These are phyloP conservation scores for Halenospora varia DNA, from an alignment of 495 filamentous ascomycete species.

Conservation along the genomic window DNA sequence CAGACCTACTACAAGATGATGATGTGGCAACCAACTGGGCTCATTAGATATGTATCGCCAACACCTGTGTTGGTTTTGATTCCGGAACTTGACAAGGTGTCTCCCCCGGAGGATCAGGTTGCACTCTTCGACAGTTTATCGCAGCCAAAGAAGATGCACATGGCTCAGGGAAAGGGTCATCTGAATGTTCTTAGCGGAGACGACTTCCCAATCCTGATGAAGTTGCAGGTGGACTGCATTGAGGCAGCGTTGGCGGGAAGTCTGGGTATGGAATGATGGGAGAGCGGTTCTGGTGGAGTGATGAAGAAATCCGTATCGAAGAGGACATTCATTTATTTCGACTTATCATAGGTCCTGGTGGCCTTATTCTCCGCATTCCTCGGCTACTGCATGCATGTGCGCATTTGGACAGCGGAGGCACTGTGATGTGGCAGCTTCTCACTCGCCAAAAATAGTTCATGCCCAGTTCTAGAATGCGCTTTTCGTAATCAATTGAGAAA, in stretches of 20 bases:
- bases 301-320: neutral
- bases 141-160: conserved; percentile 13
- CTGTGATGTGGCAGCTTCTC: neutral
- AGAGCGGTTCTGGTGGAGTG: neutral
- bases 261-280: neutral
- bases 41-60: neutral
- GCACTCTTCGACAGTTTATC: conserved; percentile 3
- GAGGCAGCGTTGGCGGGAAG: neutral
- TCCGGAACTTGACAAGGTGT: conserved; percentile 25
- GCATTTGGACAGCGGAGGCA: neutral
- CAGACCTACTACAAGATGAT: conserved; percentile 23
- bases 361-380: neutral
- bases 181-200: conserved; percentile 22
- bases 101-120: conserved; percentile 20
- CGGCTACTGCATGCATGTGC: neutral
- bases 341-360: neutral
- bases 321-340: too few relatives aligned
- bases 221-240: conserved; percentile 2
- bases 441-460: neutral
- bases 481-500: neutral
- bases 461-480: neutral
- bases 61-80: conserved; percentile 5
- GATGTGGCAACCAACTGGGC: conserved; percentile 18
- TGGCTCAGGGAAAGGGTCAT: conserved; percentile 26
- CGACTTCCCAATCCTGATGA: conserved; percentile 3